phyloP scores from a whole-genome alignment of 2,329 filamentous ascomycete species.

The Xylariaceae sp. region DNA sequence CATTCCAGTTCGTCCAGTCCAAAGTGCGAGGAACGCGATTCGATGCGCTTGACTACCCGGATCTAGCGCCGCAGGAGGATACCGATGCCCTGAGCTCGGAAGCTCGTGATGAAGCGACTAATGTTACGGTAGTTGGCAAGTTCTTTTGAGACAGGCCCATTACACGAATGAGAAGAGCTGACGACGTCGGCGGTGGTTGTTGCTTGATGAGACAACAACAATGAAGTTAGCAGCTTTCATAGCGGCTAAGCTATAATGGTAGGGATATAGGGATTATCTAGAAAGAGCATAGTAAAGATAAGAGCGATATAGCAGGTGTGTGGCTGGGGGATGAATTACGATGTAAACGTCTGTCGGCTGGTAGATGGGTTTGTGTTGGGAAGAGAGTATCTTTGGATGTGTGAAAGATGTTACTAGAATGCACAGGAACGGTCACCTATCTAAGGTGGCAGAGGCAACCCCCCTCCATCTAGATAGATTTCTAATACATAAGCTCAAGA shows the following conservation, averaged over 20 bases:
- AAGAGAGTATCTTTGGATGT: no score
- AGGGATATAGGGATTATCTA: not conserved
- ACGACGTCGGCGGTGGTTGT: not conserved
- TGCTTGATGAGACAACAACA: not conserved
- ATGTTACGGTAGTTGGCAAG: constrained; percentile 49
- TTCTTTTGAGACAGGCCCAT: constrained; percentile 49
- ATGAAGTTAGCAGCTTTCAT: not conserved
- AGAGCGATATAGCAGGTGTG: no score
- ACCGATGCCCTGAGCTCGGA: constrained; percentile 32
- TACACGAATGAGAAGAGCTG: not conserved
- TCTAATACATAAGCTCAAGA: no score
- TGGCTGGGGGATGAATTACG: no score
- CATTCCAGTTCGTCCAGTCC: constrained; percentile 59
- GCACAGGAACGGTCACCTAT: no score
- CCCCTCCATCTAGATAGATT: no score
- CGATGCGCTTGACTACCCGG: constrained; percentile 65
- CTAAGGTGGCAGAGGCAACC: no score
- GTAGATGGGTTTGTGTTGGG: no score
- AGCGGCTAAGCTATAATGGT: no score
- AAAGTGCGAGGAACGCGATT: constrained; percentile 64
- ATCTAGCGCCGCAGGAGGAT: constrained; percentile 23
- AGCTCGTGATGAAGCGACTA: constrained; percentile 37
- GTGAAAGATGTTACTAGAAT: no score
- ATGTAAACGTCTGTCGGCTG: no score
- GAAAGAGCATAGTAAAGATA: no score